phyloP scores from a whole-genome alignment of 768 basidiomycete genomes.

The Botryobasidium botryosum region DNA sequence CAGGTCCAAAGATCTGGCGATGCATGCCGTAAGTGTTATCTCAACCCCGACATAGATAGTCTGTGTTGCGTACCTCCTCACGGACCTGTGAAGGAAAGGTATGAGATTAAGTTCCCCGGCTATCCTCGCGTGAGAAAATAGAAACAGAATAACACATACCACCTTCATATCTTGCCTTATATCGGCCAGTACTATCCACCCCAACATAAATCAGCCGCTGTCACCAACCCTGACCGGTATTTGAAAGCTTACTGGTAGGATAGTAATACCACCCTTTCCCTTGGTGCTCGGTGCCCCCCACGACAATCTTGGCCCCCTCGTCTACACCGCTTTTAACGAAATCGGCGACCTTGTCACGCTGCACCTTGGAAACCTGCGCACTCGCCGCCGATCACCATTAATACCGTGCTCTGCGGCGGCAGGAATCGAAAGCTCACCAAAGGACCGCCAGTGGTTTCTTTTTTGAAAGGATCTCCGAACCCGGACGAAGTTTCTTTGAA shows the following conservation, averaged over 20 bases:
- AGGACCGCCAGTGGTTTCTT: conserved; percentile 60
- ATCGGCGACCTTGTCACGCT: conserved; percentile 71
- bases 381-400: background rate
- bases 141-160: too few species aligned
- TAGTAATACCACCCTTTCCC: conserved; percentile 79
- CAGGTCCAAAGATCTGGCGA: conserved; percentile 85
- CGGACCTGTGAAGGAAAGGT: conserved; percentile 33
- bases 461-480: conserved; percentile 71
- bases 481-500: conserved; percentile 39
- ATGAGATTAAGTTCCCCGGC: background rate
- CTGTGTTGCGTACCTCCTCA: conserved; percentile 37
- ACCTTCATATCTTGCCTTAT: too few species aligned
- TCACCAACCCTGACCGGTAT: conserved; percentile 3
- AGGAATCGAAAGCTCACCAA: conserved; percentile 34
- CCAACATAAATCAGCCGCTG: background rate
- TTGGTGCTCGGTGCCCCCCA: conserved; percentile 66
- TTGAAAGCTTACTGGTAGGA: conserved; percentile 55
- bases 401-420: background rate
- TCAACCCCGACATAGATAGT: conserved; percentile 6
- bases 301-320: conserved; percentile 59
- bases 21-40: conserved; percentile 8
- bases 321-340: conserved; percentile 78
- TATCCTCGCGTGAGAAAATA: too few species aligned
- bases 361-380: conserved; percentile 68
- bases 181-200: too few species aligned